Evolutionary conservation across 331 rosid genomes (phyloP), one percentile per base, ranked within the genome.

Genomic region (Prunus yedoensis): DNA sequence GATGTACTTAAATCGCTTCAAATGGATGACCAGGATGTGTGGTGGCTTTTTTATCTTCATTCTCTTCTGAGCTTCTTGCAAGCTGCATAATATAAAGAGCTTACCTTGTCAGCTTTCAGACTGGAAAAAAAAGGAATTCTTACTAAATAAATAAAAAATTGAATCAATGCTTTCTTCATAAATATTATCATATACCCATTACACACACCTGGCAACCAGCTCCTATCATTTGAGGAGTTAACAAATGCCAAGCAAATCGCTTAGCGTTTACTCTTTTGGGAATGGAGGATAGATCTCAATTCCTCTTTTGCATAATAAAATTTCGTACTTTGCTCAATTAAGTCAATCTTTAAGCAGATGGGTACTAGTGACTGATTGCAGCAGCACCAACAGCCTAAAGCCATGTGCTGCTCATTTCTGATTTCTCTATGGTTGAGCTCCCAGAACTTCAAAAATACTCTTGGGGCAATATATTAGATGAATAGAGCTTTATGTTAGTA

Each of bases 41-140:
- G 99, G 99, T 11, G 97, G 93, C 84, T 96, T 92, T 89, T 96
- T 96, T 78, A 96, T 96, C 87, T 96, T 96, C 99, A 96, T 96
- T 88, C 99, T 84, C 88, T 96, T 96, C 85, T 96, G 98, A 13
- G 99, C 99, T 83, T 96, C 99, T 92, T 96, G 99, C 91, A 96
- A 91, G 79, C 99, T 96, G 85, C 83, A 75, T 56, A 83, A 27
- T 51, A 83, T 27, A 86, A 82, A 65, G 68, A 83, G 30, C 49
- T 71, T 72, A 28, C 20, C 63, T 28, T 68, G 73, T 75, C 65
- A 28, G 81, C 71, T 25, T 66, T 61, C 81, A 79, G 47, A 57
- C 23, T 17, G 21, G 38, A n/a, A 18, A 35, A 74, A 46, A 17
- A 21, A 21, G 47, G 59, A 49, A 59, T 46, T 9, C 49, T 28